Base-by-base conservation (phyloP, 2,329 filamentous ascomycete species). In the Myriangium duriaei region DNA sequence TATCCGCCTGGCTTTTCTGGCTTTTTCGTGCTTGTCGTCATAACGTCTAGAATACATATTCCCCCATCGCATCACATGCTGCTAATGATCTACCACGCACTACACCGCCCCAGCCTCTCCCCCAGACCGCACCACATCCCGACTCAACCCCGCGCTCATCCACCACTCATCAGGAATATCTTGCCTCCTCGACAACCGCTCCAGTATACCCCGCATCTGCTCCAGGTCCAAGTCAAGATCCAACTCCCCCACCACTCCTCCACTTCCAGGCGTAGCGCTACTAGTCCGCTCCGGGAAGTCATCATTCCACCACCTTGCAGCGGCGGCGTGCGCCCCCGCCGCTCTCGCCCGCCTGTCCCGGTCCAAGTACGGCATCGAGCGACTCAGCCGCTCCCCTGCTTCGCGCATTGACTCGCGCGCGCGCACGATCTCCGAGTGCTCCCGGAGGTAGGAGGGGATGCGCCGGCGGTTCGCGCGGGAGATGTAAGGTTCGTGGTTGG, bases 101-200 rank as follows among this genome's bases (percentile, higher is more conserved):
- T n/a, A n/a, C n/a, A n/a, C n/a, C n/a, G n/a, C n/a, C n/a, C n/a
- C n/a, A n/a, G n/a, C n/a, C n/a, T n/a, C n/a, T n/a, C n/a, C n/a
- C n/a, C n/a, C n/a, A 26, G 36, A 30, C 30, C 32, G 19, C 4
- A 39, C 36, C 2, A 39, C 36, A 12, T 39, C 36, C 17, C 36
- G 16, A 14, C 36, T 53, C 40, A 66, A 45, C 10, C 63, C 63
- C 12, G 64, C 60, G 13, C 57, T 61, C 37, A 57, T 58, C 84
- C 84, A 92, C 76, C 80, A 87, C 46, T 84, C 77, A 44, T 91
- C 82, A 0, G 82, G 80, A 38, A 91, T 79, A 49, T 87, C 81
- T 51, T 83, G 72, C 15, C 81, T 67, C 12, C 72, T 69, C 21
- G 78, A 74, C 39, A 92, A 67, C 30, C 74, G 70, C 47, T 79